Conservation (phyloP, 768 basidiomycete genomes). For the Suillus variegatus region DNA sequence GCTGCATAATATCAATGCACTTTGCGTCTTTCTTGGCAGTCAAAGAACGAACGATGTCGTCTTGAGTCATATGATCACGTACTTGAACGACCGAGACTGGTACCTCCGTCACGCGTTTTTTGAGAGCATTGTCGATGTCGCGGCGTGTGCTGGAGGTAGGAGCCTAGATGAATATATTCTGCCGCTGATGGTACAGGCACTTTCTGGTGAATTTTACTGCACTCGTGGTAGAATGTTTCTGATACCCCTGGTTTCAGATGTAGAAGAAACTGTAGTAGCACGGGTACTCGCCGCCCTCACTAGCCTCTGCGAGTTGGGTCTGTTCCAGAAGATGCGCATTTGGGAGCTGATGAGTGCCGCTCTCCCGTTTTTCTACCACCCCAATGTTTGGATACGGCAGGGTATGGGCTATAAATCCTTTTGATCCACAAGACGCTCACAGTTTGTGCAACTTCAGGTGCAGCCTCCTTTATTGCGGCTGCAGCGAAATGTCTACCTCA, state of each 20-base stretch:
- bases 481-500: conserved; percentile 78
- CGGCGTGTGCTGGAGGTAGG: conserved; percentile 87
- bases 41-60: conserved; percentile 95
- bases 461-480: conserved; percentile 85
- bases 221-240: background rate
- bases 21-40: conserved; percentile 92
- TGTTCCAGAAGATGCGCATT: conserved; percentile 93
- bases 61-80: conserved; percentile 84
- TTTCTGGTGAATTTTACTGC: conserved; percentile 66
- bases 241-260: conserved; percentile 53
- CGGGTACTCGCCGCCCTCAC: conserved; percentile 87
- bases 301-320: conserved; percentile 83
- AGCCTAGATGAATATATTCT: conserved; percentile 96
- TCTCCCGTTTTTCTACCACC: conserved; percentile 90
- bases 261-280: conserved; percentile 92
- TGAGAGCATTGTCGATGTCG: conserved; percentile 93
- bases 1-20: conserved; percentile 78
- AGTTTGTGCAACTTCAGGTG: conserved; percentile 47
- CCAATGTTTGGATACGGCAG: conserved; percentile 94
- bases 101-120: conserved; percentile 88
- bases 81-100: conserved; percentile 93
- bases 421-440: background rate
- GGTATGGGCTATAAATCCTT: conserved; percentile 43
- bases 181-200: conserved; percentile 94
- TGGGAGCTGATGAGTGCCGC: conserved; percentile 95